Base-by-base conservation (phyloP, 108 stramenopile genomes). In the Cylindrotheca fusiformis region DNA sequence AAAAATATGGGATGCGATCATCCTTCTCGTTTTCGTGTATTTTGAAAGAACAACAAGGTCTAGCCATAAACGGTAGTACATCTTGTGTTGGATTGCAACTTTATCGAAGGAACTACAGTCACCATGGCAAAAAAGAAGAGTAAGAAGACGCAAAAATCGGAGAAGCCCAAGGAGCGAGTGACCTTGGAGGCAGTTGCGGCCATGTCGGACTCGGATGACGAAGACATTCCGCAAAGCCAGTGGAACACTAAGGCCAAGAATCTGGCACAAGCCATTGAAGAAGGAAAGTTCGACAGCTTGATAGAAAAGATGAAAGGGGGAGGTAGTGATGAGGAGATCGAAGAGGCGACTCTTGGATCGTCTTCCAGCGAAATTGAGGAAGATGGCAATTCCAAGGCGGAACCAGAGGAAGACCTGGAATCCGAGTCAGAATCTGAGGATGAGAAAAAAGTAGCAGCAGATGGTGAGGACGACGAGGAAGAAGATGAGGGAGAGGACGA, bases 201-300 rank as follows among this genome's bases (percentile, higher is more conserved):
- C 27, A 78, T 81, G 72, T 75, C 81, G 12, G 79, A 78, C 25
- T 74, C 68, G 4, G 83, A 82, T 29, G 83, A 82, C 19, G 68
- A 55, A 17, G 51, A 29, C 31, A 48, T 67, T 55, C 65, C 68
- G 5, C 76, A 79, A 27, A 73, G 58, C 22, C 75, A 78, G 73
- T 74, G 26, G 78, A 78, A 72, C 6, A 78, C 67, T 17, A 81
- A 86, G 65, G 86, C 88, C 2, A 60, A 54, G 54, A 72, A 77
- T 25, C 62, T 94, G 36, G 74, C 77, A 19, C 52, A 77, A 52
- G 67, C 67, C 32, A 82, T 77, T 58, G 55, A 67, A 32, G 67
- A 68, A 36, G 77, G 78, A 18, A 71, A 71, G 10, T 74, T 78
- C 60, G 77, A 81, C 50, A 33, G 76, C 1, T 36, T 83, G 41